phyloP scores from a whole-genome alignment of 208 protist species.

The Acanthamoeba triangularis region DNA sequence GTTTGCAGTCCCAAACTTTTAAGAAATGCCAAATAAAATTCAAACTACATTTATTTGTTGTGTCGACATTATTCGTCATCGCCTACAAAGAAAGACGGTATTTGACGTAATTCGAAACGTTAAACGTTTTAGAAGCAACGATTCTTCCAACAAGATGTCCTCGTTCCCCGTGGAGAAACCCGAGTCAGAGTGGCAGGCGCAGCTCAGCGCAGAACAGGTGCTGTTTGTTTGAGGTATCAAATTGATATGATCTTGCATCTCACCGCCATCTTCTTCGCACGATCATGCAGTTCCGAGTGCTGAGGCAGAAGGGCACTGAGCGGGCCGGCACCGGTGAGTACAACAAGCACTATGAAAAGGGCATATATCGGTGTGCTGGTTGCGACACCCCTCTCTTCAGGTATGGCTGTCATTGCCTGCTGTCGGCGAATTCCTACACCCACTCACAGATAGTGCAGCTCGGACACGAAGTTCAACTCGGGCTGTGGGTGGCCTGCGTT shows the following conservation, averaged over 20 bases:
- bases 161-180: constrained; percentile 39
- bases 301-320: constrained; percentile 86
- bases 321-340: constrained; percentile 82
- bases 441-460: background rate
- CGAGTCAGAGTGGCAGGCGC: constrained; percentile 80
- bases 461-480: constrained; percentile 84
- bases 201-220: constrained; percentile 75
- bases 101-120: too few species aligned
- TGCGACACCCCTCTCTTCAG: constrained; percentile 83
- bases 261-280: background rate
- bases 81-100: too few species aligned
- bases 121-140: too few species aligned
- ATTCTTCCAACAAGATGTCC: background rate
- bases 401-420: background rate
- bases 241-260: too few species aligned
- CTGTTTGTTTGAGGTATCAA: background rate
- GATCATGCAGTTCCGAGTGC: constrained; percentile 79
- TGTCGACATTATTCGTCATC: too few species aligned
- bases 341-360: constrained; percentile 80
- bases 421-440: background rate
- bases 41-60: too few species aligned
- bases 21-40: too few species aligned
- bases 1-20: too few species aligned
- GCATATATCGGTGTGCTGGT: constrained; percentile 81
- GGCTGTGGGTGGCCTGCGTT: constrained; percentile 90